Conservation (phyloP, 352 stramenopile species). For the Phytophthora uliginosa region DNA sequence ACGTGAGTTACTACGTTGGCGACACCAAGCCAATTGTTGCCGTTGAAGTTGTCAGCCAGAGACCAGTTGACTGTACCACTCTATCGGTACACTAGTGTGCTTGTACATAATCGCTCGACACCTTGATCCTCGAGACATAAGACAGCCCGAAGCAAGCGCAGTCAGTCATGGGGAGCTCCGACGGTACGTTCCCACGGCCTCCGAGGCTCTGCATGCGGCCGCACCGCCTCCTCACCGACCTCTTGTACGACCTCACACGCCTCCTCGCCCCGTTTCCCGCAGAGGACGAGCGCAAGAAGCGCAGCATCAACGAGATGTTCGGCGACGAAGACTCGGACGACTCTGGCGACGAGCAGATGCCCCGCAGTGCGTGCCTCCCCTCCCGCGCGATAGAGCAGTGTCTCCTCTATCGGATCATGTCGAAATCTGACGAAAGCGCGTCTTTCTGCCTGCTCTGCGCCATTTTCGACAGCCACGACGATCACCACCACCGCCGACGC, state of each 20-base stretch:
- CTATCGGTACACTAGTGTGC: background rate
- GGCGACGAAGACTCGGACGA: conserved; percentile 86
- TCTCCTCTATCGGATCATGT: background rate
- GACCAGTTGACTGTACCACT: background rate
- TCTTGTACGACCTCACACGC: background rate
- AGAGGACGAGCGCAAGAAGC: conserved; percentile 88
- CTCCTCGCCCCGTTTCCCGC: background rate
- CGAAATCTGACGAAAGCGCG: conserved; percentile 2
- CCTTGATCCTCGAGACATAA: background rate
- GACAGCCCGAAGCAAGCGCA: background rate
- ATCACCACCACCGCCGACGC: conserved; percentile 69
- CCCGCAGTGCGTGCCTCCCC: conserved; percentile 43
- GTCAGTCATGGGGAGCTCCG: conserved; percentile 54
- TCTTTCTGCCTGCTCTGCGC: conserved; percentile 4
- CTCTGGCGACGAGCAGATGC: conserved; percentile 69
- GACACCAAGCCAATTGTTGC: background rate
- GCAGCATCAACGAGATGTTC: conserved; percentile 92
- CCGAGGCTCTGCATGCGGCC: background rate
- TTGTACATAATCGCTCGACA: background rate
- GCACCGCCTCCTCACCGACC: conserved; percentile 2
- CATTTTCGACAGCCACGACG: conserved; percentile 41
- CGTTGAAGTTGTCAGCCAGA: background rate
- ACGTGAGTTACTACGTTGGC: background rate
- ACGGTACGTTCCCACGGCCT: conserved; percentile 49
- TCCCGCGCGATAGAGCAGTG: background rate